These are phyloP conservation scores for Aleurites moluccanus DNA, from an alignment of 441 rosid species.

Conservation along the genomic window DNA sequence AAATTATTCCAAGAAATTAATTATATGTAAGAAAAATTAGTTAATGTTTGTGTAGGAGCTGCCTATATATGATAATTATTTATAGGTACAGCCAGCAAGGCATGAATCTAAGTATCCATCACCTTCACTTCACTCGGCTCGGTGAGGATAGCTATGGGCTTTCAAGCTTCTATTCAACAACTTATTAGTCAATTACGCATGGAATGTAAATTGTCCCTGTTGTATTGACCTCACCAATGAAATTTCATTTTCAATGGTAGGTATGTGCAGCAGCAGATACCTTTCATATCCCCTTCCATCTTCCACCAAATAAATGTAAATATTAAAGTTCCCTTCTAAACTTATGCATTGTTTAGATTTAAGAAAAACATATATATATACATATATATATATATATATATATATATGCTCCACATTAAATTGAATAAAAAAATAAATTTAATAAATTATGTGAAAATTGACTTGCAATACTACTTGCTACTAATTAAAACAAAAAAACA, in stretches of 20 bases:
- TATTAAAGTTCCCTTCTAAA: too few species aligned
- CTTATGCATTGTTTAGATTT: too few species aligned
- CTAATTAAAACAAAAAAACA: too few species aligned
- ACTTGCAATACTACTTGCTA: too few species aligned
- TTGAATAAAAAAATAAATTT: too few species aligned
- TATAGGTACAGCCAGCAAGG: not conserved
- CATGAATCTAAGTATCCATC: slow-evolving; percentile 16
- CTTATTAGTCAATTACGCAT: not conserved
- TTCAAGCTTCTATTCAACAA: not conserved
- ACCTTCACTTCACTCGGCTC: slow-evolving; percentile 30
- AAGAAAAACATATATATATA: too few species aligned
- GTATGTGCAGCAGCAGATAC: not conserved
- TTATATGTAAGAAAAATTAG: not conserved
- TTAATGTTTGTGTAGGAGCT: not conserved
- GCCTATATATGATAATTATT: too few species aligned
- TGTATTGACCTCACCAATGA: slow-evolving; percentile 24
- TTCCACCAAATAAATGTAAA: not conserved
- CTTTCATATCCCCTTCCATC: too few species aligned
- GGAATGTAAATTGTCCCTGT: slow-evolving; percentile 29
- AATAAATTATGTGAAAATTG: too few species aligned
- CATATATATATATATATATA: too few species aligned
- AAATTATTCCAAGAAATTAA: slow-evolving; percentile 16
- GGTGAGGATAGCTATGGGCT: slow-evolving; percentile 19
- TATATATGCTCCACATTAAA: too few species aligned
- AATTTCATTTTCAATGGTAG: slow-evolving; percentile 29